Evolutionary conservation across 2,329 filamentous ascomycete genomes (phyloP).

Genomic region (Plenodomus biglobosus): DNA sequence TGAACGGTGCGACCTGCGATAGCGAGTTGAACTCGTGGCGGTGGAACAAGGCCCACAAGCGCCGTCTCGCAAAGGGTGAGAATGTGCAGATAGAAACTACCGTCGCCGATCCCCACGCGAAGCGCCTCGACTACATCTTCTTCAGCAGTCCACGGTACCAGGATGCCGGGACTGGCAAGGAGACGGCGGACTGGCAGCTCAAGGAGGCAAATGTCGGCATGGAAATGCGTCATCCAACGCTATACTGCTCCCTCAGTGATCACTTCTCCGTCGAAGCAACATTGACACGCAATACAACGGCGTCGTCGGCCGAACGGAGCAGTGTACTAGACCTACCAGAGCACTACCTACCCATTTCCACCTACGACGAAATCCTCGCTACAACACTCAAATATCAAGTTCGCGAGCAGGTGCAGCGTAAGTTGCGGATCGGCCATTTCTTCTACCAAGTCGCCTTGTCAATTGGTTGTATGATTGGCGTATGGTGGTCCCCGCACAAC

Average conservation of each 20-base stretch:
- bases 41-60: constrained; percentile 73
- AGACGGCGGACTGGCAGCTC: constrained; percentile 64
- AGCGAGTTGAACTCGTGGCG: constrained; percentile 89
- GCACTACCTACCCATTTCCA: constrained; percentile 49
- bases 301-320: constrained; percentile 10
- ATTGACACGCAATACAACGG: constrained; percentile 47
- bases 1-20: constrained; percentile 88
- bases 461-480: constrained; percentile 73
- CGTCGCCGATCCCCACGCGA: constrained; percentile 71
- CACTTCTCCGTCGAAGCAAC: constrained; percentile 91
- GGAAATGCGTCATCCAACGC: constrained; percentile 74
- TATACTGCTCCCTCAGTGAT: constrained; percentile 87
- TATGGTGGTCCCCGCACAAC: constrained; percentile 81
- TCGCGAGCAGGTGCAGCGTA: constrained; percentile 72
- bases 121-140: constrained; percentile 94
- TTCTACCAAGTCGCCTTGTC: constrained; percentile 65
- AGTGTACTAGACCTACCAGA: constrained; percentile 22
- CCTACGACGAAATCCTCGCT: constrained; percentile 72
- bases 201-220: constrained; percentile 73
- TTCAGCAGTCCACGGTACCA: constrained; percentile 49
- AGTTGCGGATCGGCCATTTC: constrained; percentile 74
- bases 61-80: constrained; percentile 65
- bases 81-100: constrained; percentile 66
- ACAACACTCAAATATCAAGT: constrained; percentile 68
- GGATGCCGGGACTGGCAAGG: constrained; percentile 29